A percentile compares a stretch with the other conserved stretches of the same genome.
Conservation (phyloP, 768 basidiomycete species). For the Phaffia tasmanica region DNA sequence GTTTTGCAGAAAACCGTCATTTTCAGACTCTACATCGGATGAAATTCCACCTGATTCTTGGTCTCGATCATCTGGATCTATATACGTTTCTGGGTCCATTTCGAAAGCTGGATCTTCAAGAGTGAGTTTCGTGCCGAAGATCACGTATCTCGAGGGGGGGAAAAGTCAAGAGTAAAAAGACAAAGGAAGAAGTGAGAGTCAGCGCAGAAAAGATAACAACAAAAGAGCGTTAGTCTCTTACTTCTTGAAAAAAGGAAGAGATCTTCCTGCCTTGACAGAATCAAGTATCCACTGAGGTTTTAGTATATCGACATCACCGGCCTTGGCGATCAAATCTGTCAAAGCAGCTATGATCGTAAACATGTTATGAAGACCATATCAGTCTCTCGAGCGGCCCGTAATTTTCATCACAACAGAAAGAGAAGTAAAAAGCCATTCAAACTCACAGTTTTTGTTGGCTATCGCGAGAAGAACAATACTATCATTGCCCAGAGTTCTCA, state of each 20-base stretch:
- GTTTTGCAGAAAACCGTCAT: too few species aligned
- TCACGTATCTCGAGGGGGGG: too few species aligned
- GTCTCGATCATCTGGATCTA: too few species aligned
- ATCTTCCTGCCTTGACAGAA: conserved; percentile 52
- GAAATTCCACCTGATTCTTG: too few species aligned
- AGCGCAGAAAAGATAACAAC: too few species aligned
- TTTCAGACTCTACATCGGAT: too few species aligned
- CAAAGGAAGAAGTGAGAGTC: too few species aligned
- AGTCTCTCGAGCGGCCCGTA: neutral
- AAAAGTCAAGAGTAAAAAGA: too few species aligned
- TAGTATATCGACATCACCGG: conserved; percentile 11
- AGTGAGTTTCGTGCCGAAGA: too few species aligned
- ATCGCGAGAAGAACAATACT: conserved; percentile 53
- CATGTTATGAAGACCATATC: too few species aligned
- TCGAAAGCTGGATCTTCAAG: too few species aligned
- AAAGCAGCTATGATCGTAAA: neutral
- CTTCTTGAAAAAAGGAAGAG: conserved; percentile 45
- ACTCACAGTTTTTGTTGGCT: conserved; percentile 28
- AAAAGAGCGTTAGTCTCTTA: neutral
- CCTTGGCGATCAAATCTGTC: neutral
- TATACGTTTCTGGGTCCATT: too few species aligned
- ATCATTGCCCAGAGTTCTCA: conserved; percentile 49
- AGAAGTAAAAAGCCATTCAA: conserved; percentile 48
- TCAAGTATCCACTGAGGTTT: conserved; percentile 72
- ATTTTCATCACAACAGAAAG: conserved; percentile 57